These are phyloP conservation scores for Neopestalotiopsis sp. DNA, from an alignment of 2,329 filamentous ascomycete species.

Conservation along the genomic window DNA sequence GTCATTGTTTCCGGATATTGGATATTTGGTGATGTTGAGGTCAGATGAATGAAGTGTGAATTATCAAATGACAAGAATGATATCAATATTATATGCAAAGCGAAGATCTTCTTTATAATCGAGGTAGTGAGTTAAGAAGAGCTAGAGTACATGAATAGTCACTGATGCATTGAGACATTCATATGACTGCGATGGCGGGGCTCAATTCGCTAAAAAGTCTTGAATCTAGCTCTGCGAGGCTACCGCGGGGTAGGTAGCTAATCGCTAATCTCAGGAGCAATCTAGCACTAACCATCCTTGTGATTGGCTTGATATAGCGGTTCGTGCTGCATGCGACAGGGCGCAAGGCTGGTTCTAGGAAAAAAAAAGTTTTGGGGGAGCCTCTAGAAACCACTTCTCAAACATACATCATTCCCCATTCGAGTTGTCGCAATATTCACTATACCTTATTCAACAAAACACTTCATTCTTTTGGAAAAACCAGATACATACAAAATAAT, in stretches of 20 bases:
- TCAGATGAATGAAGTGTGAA: neutral
- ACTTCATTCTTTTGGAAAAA: neutral
- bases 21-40: too few species aligned
- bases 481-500: neutral
- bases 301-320: neutral
- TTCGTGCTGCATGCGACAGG: neutral
- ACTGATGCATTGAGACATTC: slow-evolving; percentile 20
- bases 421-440: neutral
- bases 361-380: neutral
- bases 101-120: neutral
- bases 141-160: neutral
- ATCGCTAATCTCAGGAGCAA: neutral
- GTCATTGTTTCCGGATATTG: slow-evolving; percentile 67
- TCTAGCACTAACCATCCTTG: neutral
- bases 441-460: neutral
- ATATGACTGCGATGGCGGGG: slow-evolving; percentile 23
- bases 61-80: neutral
- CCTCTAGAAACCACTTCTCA: neutral
- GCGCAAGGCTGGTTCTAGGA: neutral
- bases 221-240: slow-evolving; percentile 2
- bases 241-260: slow-evolving; percentile 5
- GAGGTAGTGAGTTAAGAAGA: neutral
- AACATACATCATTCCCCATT: neutral
- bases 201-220: slow-evolving; percentile 2
- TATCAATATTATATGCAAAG: neutral